phyloP scores from a whole-genome alignment of 768 basidiomycete species.

The Calocera viscosa region DNA sequence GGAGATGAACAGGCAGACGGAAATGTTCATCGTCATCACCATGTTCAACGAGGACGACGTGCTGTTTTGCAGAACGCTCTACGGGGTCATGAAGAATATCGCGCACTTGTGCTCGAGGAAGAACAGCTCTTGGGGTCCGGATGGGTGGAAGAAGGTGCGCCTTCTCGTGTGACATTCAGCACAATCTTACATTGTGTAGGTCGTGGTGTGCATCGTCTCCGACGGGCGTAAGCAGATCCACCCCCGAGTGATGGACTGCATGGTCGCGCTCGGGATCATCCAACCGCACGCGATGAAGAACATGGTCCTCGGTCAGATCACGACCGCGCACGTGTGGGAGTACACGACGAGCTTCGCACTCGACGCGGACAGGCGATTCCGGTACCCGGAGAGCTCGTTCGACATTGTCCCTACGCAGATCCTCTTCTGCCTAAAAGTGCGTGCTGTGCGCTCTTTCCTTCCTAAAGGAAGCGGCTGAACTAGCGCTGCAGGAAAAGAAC shows the following conservation, averaged over 20 bases:
- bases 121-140: constrained; percentile 68
- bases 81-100: constrained; percentile 78
- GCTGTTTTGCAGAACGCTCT: constrained; percentile 52
- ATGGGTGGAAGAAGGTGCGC: constrained; percentile 66
- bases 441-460: constrained; percentile 13
- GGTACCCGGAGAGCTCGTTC: constrained; percentile 20
- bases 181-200: constrained; percentile 18
- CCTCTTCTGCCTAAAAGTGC: constrained; percentile 39
- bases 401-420: constrained; percentile 82
- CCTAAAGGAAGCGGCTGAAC: not conserved
- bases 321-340: constrained; percentile 81
- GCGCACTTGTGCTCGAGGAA: constrained; percentile 60
- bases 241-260: constrained; percentile 37
- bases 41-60: constrained; percentile 79
- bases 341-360: constrained; percentile 30
- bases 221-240: constrained; percentile 80
- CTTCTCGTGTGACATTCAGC: not conserved
- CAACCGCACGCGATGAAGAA: constrained; percentile 37
- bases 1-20: constrained; percentile 64
- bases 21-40: constrained; percentile 87
- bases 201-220: constrained; percentile 77
- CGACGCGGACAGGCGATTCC: constrained; percentile 26
- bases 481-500: constrained; percentile 71
- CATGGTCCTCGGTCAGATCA: constrained; percentile 56
- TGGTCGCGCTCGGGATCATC: not conserved